Base-by-base conservation (phyloP, 371 early-diverging fungal species). In the Rhizopus stolonifer region DNA sequence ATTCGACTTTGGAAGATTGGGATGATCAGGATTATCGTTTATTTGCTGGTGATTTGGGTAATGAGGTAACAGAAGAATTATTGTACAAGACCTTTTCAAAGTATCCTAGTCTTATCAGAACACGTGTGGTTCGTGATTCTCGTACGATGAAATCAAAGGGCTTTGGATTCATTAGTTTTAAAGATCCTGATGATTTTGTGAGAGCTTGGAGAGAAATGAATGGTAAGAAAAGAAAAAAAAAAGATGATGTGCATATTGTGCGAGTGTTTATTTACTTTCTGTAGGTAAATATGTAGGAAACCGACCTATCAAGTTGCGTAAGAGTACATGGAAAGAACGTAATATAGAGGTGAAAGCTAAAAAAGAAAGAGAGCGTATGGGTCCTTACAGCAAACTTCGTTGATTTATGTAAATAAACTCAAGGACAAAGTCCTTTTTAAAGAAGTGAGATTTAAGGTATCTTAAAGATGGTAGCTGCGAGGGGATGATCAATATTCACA, bases 211-310 rank as follows among this genome's bases (percentile, higher is more conserved):
- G 81, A 56, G 95, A 94, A 69, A 92, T 92, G 92, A 86, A 94
- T 65, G 93, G 94, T 89, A 78, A 61, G 53, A 19, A 45, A 47
- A 31, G 11, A 34, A 17, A 25, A 38, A 33, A 45, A 14, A 14
- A 40, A 33, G 13, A 46, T 24, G 15, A 36, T 6, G 21, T 9
- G 9, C 13, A 40, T 11, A 11, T 7, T n/a, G 18, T 19, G 42
- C 2, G 13, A 36, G 31, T 29, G 10, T 32, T 54, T 21, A 52
- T 47, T 34, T 14, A 19, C 18, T 6, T 0, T 22, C 21, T 22
- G 1, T 75, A 94, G 94, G 94, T 29, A 96, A 97, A 78, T 97
- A 95, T 68, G 88, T 97, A 8, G 98, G 98, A 19, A 92, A 89
- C 58, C 71, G 96, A 51, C 98, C 98, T 9, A 89, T 95, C 54